These are phyloP conservation scores for Venturiaceae sp. DNA, from an alignment of 2,329 filamentous ascomycete genomes.

Conservation along the genomic window DNA sequence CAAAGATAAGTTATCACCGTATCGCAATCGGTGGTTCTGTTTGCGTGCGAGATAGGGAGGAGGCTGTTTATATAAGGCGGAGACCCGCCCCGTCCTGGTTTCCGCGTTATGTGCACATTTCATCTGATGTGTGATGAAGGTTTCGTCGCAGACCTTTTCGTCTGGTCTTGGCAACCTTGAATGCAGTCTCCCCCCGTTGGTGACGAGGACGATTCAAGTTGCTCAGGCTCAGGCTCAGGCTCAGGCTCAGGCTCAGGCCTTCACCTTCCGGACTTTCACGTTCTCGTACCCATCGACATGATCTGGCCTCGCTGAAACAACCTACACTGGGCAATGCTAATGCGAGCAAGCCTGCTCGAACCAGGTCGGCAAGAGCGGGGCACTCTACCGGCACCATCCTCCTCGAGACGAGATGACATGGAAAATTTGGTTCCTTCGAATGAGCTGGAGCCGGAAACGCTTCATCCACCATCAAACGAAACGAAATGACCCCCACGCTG, in stretches of 20 bases:
- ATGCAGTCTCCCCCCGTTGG: background rate
- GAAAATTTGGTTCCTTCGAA: background rate
- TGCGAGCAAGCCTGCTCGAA: background rate
- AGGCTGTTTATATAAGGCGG: background rate
- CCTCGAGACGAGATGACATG: background rate
- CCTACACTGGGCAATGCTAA: background rate
- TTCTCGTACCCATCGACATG: background rate
- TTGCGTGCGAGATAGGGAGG: slow-evolving; percentile 1
- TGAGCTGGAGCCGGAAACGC: too few species aligned
- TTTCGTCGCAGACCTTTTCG: background rate
- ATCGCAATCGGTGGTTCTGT: background rate
- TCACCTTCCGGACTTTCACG: background rate
- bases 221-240: too few species aligned
- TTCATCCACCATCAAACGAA: too few species aligned
- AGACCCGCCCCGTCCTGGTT: too few species aligned
- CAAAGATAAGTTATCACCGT: background rate
- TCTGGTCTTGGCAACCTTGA: background rate
- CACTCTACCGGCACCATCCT: background rate
- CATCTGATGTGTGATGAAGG: background rate
- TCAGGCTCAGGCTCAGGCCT: too few species aligned
- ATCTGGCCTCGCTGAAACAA: background rate
- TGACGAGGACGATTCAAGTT: background rate
- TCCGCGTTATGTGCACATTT: too few species aligned
- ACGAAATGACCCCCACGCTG: background rate
- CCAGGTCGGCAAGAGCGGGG: background rate